Evolutionary conservation across 192 early-diverging fungal genomes (phyloP).

Genomic region (Entomortierella chlamydospora): DNA sequence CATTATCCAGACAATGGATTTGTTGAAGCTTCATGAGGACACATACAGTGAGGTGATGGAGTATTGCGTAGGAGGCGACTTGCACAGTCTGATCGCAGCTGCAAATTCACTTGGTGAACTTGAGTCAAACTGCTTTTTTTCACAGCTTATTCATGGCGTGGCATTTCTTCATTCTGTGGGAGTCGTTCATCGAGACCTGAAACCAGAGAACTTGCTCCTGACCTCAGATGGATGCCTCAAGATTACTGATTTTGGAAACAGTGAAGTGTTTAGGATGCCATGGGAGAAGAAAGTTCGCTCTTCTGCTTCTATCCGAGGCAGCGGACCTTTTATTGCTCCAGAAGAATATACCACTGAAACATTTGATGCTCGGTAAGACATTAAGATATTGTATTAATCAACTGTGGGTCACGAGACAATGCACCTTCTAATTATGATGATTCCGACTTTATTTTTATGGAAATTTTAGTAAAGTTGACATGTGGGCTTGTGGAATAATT

Average conservation of each 20-base stretch:
- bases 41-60: slow-evolving; percentile 84
- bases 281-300: slow-evolving; percentile 70
- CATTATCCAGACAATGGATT: slow-evolving; percentile 82
- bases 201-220: slow-evolving; percentile 88
- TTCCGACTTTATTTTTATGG: background rate
- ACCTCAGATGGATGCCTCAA: slow-evolving; percentile 76
- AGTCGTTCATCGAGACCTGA: slow-evolving; percentile 84
- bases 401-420: no score
- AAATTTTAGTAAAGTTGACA: slow-evolving; percentile 45
- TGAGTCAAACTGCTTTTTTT: slow-evolving; percentile 76
- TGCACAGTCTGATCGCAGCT: slow-evolving; percentile 78
- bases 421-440: background rate
- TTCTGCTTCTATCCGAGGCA: slow-evolving; percentile 79
- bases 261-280: slow-evolving; percentile 80
- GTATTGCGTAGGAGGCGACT: slow-evolving; percentile 84
- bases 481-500: slow-evolving; percentile 60
- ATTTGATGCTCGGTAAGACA: slow-evolving; percentile 76
- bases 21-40: slow-evolving; percentile 76
- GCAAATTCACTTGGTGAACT: slow-evolving; percentile 60
- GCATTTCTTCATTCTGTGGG: slow-evolving; percentile 83
- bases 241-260: slow-evolving; percentile 89
- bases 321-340: slow-evolving; percentile 90
- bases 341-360: slow-evolving; percentile 73
- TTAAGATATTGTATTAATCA: no score
- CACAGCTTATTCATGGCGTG: slow-evolving; percentile 83